Base-by-base conservation (phyloP, 202 grass and related monocot genomes). In the Setaria viridis region DNA sequence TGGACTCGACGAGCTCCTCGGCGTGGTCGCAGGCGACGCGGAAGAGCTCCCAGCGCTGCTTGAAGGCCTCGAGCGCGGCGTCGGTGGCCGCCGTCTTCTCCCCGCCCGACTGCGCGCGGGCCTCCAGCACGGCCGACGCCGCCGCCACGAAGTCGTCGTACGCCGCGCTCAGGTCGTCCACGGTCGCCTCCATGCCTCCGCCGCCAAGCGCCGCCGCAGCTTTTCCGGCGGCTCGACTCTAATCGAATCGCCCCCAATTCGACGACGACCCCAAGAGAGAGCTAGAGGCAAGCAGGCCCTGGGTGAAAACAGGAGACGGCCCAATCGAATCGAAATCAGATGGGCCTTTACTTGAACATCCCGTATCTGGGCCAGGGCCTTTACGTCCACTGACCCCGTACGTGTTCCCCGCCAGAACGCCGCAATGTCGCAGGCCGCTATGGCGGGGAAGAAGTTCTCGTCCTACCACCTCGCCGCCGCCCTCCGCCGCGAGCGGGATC, bases 11-110 rank as follows among this genome's bases (percentile, higher is more conserved):
- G 82, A 98, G 89, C 85, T 95, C 93, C 93, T 98, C 93, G 66
- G 93, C 91, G 80, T 95, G 91, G 90, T 98, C 93, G 88, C 90
- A 98, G 75, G 91, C 76, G 34, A 95, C 95, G 80, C 90, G 93
- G 76, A 98, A 98, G 76, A 98, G 88, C 84, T 98, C 93, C 96
- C 96, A 98, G 19, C 87, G 90, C 74, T 95, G 96, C 91, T 98
- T 95, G 84, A 95, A 94, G 62, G 84, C 59, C 85, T 99, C 93
- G 25, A 99, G 88, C 62, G 93, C 90, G 11, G 84, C 78, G 62
- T 90, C 93, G 58, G 93, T 95, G 56, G 82, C 88, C 47, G 80
- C 62, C 58, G 86, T 90, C 73, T 87, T 70, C 54, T 83, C 91
- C 34, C 84, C 91, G 48, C 84, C 80, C 57, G 89, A 86, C 29